Evolutionary conservation across 2,329 filamentous ascomycete species (phyloP).

Genomic region (Bipolaris gigantea): DNA sequence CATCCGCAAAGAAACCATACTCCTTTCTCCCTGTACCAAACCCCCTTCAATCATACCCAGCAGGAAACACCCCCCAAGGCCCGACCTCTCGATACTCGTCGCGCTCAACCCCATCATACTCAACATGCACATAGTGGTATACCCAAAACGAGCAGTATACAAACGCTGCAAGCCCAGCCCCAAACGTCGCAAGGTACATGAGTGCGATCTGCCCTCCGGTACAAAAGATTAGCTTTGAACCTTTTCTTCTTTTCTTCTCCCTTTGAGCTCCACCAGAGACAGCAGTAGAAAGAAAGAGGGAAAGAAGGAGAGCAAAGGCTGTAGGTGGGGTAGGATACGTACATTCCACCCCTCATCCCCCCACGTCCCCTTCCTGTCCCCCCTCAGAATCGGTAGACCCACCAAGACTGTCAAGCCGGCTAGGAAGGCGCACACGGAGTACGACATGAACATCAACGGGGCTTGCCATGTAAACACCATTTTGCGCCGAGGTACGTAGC

Average conservation of each 20-base stretch:
- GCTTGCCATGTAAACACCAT: background rate
- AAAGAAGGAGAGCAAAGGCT: too few relatives aligned
- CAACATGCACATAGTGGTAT: background rate
- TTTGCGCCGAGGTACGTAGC: background rate
- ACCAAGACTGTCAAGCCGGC: background rate
- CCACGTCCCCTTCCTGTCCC: background rate
- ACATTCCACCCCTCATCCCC: background rate
- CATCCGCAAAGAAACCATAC: background rate
- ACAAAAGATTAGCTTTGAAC: too few relatives aligned
- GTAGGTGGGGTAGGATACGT: background rate
- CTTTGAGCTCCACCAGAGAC: background rate
- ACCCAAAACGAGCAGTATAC: background rate
- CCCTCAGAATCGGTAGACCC: background rate
- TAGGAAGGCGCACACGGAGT: background rate
- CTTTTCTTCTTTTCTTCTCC: background rate
- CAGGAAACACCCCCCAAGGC: background rate
- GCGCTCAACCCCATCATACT: background rate
- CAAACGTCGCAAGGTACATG: background rate
- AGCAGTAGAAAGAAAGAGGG: background rate
- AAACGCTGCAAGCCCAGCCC: background rate
- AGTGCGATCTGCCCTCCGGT: background rate
- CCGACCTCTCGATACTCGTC: background rate
- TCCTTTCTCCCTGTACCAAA: background rate
- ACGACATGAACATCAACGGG: background rate
- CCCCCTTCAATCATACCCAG: background rate